A percentile compares a stretch with the other conserved stretches of the same genome.
phyloP scores from a whole-genome alignment of 257 asterid genomes.

The Fraxinus americana region DNA sequence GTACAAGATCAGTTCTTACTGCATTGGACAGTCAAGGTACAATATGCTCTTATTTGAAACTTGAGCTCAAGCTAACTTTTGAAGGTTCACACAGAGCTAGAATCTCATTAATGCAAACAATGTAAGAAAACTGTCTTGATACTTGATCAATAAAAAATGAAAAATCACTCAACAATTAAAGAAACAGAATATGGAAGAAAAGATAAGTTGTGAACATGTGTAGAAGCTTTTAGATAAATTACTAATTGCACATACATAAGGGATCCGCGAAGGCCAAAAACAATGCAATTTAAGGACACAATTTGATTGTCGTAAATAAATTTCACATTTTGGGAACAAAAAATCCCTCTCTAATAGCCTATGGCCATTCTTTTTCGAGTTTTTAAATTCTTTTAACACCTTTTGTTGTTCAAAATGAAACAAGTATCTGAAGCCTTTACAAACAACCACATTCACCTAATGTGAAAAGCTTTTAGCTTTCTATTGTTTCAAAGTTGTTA shows the following conservation, averaged over 20 bases:
- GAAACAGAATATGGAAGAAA: not conserved
- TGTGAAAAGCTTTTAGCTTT: not conserved
- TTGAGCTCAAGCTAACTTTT: not conserved
- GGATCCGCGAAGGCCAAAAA: not conserved
- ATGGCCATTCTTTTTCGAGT: not conserved
- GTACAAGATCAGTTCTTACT: not conserved
- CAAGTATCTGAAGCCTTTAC: not conserved
- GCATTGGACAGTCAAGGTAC: not conserved
- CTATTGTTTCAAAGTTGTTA: not conserved
- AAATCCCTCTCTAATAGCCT: not conserved
- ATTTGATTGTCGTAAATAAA: slow-evolving; percentile 1
- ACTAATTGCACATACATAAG: not conserved
- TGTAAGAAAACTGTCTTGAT: not conserved
- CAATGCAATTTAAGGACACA: slow-evolving; percentile 1
- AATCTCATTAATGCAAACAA: not conserved
- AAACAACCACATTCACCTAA: not conserved
- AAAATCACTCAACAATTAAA: not conserved
- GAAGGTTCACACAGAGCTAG: not conserved
- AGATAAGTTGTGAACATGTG: not conserved
- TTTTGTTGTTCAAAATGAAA: not conserved
- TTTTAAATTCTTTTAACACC: not conserved
- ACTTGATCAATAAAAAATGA: not conserved
- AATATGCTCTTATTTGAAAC: not conserved
- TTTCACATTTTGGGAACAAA: not conserved
- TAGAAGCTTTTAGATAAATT: slow-evolving; percentile 5